These are phyloP conservation scores for Cardamine resedifolia DNA, from an alignment of 345 rosid species.

Conservation along the genomic window DNA sequence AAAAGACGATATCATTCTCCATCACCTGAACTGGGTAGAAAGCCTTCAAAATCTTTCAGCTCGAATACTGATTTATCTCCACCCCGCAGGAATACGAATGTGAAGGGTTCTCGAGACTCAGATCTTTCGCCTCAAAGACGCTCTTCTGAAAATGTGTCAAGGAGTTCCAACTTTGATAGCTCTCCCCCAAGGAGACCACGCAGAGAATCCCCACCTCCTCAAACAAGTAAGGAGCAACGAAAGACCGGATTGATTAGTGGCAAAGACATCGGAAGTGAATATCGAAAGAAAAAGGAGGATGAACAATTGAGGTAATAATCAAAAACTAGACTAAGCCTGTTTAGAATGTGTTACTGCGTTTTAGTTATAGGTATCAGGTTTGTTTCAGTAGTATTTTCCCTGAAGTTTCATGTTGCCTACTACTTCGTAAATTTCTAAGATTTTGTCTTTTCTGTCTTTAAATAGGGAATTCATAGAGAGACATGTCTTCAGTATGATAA, in stretches of 20 bases:
- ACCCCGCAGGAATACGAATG: slow-evolving; percentile 32
- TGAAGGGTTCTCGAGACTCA: slow-evolving; percentile 30
- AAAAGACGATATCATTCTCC: slow-evolving; percentile 35
- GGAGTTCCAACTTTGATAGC: slow-evolving; percentile 42
- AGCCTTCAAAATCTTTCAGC: slow-evolving; percentile 20
- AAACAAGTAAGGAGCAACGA: slow-evolving; percentile 41
- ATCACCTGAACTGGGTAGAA: slow-evolving; percentile 35
- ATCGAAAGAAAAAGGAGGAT: slow-evolving; percentile 58
- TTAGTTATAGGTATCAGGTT: slow-evolving; percentile 2
- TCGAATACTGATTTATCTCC: slow-evolving; percentile 46
- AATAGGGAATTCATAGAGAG: slow-evolving; percentile 5
- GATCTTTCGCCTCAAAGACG: slow-evolving; percentile 60
- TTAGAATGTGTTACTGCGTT: neutral
- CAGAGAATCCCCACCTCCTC: slow-evolving; percentile 42
- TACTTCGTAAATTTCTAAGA: slow-evolving; percentile 7
- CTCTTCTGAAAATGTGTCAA: slow-evolving; percentile 26
- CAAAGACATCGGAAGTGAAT: slow-evolving; percentile 56
- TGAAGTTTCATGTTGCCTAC: neutral
- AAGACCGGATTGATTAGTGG: slow-evolving; percentile 77
- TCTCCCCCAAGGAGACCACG: slow-evolving; percentile 62
- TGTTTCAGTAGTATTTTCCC: neutral
- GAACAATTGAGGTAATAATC: slow-evolving; percentile 54
- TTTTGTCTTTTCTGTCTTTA: slow-evolving; percentile 19
- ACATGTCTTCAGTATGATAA: neutral
- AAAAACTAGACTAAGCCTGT: neutral